These are phyloP conservation scores for Bipolaris sorokiniana DNA, from an alignment of 2,329 filamentous ascomycete species.

Conservation along the genomic window DNA sequence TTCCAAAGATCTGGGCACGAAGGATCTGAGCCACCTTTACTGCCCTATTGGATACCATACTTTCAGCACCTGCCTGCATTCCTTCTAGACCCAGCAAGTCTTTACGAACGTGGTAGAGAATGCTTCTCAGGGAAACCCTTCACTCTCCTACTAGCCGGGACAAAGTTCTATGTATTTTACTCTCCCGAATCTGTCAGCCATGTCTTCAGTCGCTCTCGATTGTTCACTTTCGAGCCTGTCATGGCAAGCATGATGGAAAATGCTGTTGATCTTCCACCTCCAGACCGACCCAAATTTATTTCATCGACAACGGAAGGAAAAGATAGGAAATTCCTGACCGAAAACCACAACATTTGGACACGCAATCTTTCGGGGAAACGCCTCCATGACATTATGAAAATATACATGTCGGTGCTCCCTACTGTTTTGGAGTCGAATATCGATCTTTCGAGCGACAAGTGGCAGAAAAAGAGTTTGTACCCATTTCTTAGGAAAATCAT, in stretches of 20 bases:
- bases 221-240: conserved; percentile 1
- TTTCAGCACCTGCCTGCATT: neutral
- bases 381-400: neutral
- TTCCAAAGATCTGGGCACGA: no score
- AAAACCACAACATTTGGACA: conserved; percentile 2
- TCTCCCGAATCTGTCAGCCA: neutral
- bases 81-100: neutral
- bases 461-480: conserved; percentile 1
- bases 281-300: neutral
- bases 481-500: neutral
- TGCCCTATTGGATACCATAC: neutral
- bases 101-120: neutral
- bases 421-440: neutral
- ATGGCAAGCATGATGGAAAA: conserved; percentile 6
- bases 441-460: neutral
- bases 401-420: neutral
- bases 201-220: neutral
- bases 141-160: neutral
- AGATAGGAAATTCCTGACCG: neutral
- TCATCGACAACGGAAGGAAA: neutral
- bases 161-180: neutral
- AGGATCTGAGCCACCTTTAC: neutral
- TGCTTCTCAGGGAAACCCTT: conserved; percentile 1
- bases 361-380: neutral
- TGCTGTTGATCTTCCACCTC: neutral